Evolutionary conservation across 768 basidiomycete genomes (phyloP).

Genomic region (Sporobolomyces pararoseus): DNA sequence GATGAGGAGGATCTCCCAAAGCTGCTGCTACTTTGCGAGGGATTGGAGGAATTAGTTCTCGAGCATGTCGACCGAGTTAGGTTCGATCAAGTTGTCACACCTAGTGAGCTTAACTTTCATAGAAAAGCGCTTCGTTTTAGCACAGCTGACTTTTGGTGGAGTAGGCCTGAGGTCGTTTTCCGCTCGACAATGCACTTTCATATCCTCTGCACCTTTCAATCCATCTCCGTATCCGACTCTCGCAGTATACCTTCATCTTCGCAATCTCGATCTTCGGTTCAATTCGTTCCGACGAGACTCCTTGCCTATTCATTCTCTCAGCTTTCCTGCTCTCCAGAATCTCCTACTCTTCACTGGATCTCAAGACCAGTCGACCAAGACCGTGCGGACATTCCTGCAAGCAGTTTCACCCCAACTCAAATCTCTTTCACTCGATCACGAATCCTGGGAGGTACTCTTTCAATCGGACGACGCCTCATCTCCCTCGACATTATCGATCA

Average conservation of each 20-base stretch:
- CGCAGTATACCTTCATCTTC: background rate
- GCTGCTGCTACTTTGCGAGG: background rate
- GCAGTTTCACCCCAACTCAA: background rate
- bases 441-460: background rate
- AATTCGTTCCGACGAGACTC: conserved; percentile 13
- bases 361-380: conserved; percentile 6
- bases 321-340: background rate
- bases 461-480: background rate
- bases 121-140: background rate
- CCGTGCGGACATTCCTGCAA: background rate
- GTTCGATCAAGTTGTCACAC: conserved; percentile 6
- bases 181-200: conserved; percentile 20
- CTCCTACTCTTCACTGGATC: conserved; percentile 18
- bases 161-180: conserved; percentile 11
- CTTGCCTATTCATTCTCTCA: background rate
- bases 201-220: background rate
- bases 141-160: background rate
- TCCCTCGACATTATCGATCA: no score
- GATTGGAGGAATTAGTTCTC: background rate
- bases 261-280: conserved; percentile 23
- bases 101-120: background rate
- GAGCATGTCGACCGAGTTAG: conserved; percentile 10
- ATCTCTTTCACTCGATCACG: conserved; percentile 13
- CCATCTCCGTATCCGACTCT: background rate
- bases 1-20: background rate